A percentile compares a stretch with the other conserved stretches of the same genome.
phyloP scores from a whole-genome alignment of 306 rosid species.

The Nissolia schottii region DNA sequence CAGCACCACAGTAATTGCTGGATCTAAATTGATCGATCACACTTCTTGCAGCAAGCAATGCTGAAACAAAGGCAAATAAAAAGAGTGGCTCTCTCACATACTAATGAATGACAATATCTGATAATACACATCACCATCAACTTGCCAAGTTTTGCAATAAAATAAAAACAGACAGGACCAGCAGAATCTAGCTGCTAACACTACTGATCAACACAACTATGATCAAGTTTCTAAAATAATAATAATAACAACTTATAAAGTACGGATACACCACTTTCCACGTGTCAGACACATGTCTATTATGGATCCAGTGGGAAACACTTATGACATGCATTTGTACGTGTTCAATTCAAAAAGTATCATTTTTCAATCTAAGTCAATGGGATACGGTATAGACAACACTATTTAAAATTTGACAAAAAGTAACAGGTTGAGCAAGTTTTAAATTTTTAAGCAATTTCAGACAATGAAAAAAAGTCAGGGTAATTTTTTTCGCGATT shows the following conservation, averaged over 20 bases:
- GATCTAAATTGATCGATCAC: neutral
- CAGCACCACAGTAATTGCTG: neutral
- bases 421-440: no score
- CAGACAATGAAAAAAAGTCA: neutral
- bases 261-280: neutral
- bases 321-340: neutral
- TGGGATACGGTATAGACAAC: neutral
- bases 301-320: neutral
- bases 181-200: neutral
- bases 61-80: neutral
- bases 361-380: neutral
- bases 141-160: neutral
- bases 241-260: neutral
- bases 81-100: neutral
- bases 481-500: no score
- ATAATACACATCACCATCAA: neutral
- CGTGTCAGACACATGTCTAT: neutral
- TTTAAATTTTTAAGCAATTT: no score
- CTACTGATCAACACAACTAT: neutral
- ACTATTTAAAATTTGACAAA: neutral
- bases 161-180: neutral
- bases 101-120: neutral
- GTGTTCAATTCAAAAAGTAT: neutral
- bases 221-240: neutral
- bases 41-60: neutral